phyloP scores from a whole-genome alignment of 768 basidiomycete genomes.

The Tulasnella sp. region DNA sequence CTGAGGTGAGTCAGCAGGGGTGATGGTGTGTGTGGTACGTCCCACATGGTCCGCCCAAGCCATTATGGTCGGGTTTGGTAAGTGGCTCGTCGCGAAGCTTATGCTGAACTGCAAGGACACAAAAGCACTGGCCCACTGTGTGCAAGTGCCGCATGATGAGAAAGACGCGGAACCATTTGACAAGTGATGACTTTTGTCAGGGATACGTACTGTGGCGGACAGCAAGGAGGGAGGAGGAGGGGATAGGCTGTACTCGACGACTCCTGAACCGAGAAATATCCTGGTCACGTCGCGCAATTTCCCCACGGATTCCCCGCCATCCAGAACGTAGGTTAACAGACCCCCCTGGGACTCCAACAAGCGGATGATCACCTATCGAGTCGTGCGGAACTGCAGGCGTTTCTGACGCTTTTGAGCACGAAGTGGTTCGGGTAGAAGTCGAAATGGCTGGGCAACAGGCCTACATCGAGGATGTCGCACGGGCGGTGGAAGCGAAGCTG shows the following conservation, averaged over 20 bases:
- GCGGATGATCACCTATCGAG: not conserved
- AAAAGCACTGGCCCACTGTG: not conserved
- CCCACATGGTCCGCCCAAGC: not conserved
- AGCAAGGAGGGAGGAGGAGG: not conserved
- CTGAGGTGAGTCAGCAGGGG: not conserved
- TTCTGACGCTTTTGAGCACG: not conserved
- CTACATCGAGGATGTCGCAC: not conserved
- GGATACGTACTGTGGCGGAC: not conserved
- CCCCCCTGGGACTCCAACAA: not conserved
- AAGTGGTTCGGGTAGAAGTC: constrained; percentile 4
- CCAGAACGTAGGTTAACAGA: not conserved
- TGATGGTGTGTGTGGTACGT: not conserved
- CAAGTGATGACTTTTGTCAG: not conserved
- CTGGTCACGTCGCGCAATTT: not conserved
- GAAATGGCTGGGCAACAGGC: not conserved
- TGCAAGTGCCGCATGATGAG: not conserved
- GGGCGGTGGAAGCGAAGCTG: constrained; percentile 15
- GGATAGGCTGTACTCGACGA: not conserved
- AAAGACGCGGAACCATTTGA: not conserved
- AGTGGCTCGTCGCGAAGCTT: not conserved
- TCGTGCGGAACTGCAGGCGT: not conserved
- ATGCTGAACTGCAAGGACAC: not conserved
- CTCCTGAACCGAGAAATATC: constrained; percentile 8
- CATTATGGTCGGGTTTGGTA: constrained; percentile 8
- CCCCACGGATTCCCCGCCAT: constrained; percentile 11